Percentiles rank a stretch among this genome's conserved stretches.
These are phyloP conservation scores for Lodderomyces elongisporus DNA, from an alignment of 1,139 yeast genomes.

Conservation along the genomic window DNA sequence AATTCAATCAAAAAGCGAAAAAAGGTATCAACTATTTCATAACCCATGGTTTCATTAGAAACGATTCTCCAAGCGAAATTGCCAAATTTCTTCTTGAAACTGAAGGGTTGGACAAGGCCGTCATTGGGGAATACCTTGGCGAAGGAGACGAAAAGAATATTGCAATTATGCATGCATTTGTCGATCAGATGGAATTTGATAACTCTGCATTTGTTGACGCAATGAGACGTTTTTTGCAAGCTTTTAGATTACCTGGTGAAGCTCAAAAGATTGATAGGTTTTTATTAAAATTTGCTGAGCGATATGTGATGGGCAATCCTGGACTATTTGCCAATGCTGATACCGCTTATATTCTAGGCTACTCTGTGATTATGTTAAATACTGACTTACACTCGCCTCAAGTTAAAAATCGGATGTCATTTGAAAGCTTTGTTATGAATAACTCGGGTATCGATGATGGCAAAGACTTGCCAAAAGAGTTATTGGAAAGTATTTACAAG, in stretches of 20 bases:
- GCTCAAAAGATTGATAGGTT: conserved; percentile 96
- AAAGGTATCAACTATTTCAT: conserved; percentile 66
- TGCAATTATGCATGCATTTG: conserved; percentile 89
- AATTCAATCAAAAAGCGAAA: conserved; percentile 82
- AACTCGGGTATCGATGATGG: conserved; percentile 95
- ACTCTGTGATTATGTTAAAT: conserved; percentile 88
- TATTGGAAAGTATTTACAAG: conserved; percentile 60
- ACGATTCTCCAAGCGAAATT: conserved; percentile 58
- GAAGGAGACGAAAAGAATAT: conserved; percentile 79
- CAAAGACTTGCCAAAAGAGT: conserved; percentile 72
- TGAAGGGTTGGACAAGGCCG: conserved; percentile 78
- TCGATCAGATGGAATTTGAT: conserved; percentile 78
- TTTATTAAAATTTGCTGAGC: conserved; percentile 94
- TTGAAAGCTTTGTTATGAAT: conserved; percentile 78
- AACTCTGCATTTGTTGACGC: conserved; percentile 75
- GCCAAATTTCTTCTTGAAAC: conserved; percentile 73
- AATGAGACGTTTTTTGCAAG: conserved; percentile 75
- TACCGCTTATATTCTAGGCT: conserved; percentile 87
- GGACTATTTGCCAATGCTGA: conserved; percentile 84
- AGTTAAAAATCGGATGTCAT: conserved; percentile 78
- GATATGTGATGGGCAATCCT: conserved; percentile 86
- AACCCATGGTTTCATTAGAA: conserved; percentile 56
- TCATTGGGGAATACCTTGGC: conserved; percentile 88
- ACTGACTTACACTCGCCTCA: conserved; percentile 93
- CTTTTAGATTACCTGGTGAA: conserved; percentile 94